These are phyloP conservation scores for Rhodotorula sp. DNA, from an alignment of 1,284 basidiomycete species.

Conservation along the genomic window DNA sequence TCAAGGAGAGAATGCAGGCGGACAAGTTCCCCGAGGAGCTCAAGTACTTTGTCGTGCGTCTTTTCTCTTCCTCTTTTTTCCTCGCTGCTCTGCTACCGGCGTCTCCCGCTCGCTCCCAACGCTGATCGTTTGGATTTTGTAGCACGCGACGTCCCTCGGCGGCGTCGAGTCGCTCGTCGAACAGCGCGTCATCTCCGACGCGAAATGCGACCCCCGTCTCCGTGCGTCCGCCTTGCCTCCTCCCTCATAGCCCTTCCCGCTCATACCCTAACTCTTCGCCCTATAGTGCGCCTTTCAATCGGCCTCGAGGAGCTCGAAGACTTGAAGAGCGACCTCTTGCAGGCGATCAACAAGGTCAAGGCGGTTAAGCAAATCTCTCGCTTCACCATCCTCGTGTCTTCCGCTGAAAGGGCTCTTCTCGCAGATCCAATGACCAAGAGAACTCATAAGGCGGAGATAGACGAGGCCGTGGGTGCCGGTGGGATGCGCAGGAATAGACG, in stretches of 20 bases:
- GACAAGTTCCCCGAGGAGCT: constrained; percentile 62
- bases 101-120: too few relatives aligned
- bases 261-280: background rate
- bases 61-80: background rate
- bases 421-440: too few relatives aligned
- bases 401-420: background rate
- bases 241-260: background rate
- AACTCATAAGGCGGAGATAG: too few relatives aligned
- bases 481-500: too few relatives aligned
- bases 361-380: background rate
- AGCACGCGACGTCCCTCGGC: constrained; percentile 85
- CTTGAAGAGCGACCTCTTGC: constrained; percentile 46
- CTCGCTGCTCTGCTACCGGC: too few relatives aligned
- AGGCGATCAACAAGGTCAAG: constrained; percentile 41
- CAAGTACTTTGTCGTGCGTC: constrained; percentile 69
- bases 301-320: constrained; percentile 73
- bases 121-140: too few relatives aligned
- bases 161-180: constrained; percentile 86
- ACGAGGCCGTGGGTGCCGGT: too few relatives aligned
- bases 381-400: background rate
- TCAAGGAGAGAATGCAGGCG: constrained; percentile 49
- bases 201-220: constrained; percentile 64
- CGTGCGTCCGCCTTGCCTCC: constrained; percentile 28
- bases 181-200: constrained; percentile 68
- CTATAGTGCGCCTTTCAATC: constrained; percentile 64